These are phyloP conservation scores for Acorus gramineus DNA, from an alignment of 106 monocot species.

Conservation along the genomic window DNA sequence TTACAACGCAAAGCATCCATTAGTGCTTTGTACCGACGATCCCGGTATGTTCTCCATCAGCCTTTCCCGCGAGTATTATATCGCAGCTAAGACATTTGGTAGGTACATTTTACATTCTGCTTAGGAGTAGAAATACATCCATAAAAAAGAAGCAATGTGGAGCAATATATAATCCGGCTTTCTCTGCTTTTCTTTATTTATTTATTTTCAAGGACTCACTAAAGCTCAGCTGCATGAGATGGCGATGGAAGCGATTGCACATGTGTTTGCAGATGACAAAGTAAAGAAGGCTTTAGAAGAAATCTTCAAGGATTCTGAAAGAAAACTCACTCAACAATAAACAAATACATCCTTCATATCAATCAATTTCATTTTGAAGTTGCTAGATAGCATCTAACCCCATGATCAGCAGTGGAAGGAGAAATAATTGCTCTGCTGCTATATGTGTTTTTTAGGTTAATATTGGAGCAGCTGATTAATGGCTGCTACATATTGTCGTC, in stretches of 20 bases:
- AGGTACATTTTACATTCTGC: conserved; percentile 1
- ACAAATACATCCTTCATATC: too few relatives aligned
- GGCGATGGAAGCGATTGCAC: conserved; percentile 36
- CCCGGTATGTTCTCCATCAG: conserved; percentile 78
- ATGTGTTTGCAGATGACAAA: conserved; percentile 46
- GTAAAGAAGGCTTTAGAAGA: conserved; percentile 47
- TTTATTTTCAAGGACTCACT: conserved; percentile 33
- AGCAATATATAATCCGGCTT: too few relatives aligned
- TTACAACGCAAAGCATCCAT: conserved; percentile 30
- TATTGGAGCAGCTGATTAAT: too few relatives aligned
- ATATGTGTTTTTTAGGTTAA: too few relatives aligned
- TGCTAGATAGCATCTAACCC: too few relatives aligned
- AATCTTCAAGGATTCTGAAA: conserved; percentile 40
- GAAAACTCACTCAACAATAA: too few relatives aligned
- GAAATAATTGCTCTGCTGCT: too few relatives aligned
- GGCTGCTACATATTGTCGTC: too few relatives aligned
- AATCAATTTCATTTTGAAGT: too few relatives aligned
- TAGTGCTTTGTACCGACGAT: conserved; percentile 88
- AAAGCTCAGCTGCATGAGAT: conserved; percentile 51
- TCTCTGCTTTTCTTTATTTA: neutral
- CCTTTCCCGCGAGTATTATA: conserved; percentile 71
- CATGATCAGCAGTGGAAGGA: too few relatives aligned
- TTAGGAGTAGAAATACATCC: neutral
- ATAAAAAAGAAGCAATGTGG: neutral
- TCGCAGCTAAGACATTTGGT: conserved; percentile 80